Conservation (phyloP, 2,329 filamentous ascomycete species). For the Whalleya microplaca region DNA sequence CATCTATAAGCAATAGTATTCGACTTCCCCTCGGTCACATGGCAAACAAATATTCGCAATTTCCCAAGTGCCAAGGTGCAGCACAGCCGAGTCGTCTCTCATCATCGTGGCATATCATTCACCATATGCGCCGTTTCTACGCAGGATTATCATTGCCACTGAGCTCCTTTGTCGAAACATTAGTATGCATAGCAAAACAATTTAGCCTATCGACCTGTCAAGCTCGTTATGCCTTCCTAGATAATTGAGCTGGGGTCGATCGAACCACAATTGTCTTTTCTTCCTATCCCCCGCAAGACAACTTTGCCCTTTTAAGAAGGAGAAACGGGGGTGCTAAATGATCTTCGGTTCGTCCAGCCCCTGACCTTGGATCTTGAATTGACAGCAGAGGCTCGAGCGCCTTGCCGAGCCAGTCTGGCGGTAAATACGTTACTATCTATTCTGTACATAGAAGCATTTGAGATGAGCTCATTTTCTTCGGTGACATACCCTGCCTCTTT, state of each 20-base stretch:
- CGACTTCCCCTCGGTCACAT: background rate
- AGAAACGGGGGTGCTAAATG: background rate
- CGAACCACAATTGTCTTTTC: background rate
- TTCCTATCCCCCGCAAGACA: background rate
- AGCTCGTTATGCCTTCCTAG: background rate
- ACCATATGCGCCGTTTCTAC: background rate
- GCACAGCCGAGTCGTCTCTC: background rate
- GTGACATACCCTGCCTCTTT: no score
- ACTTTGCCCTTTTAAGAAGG: background rate
- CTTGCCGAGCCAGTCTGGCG: background rate
- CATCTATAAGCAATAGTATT: no score
- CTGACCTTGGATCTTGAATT: background rate
- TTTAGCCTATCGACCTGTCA: background rate
- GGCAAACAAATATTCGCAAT: background rate
- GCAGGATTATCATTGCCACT: background rate
- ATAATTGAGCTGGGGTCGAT: background rate
- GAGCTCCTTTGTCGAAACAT: background rate
- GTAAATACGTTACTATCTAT: background rate
- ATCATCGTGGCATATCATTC: background rate
- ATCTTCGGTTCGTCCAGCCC: no score
- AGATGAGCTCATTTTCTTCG: no score
- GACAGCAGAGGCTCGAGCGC: background rate
- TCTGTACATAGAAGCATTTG: background rate
- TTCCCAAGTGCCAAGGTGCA: background rate
- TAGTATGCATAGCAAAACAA: background rate